Percentiles rank a stretch among this genome's conserved stretches.
Evolutionary conservation across 352 stramenopile genomes (phyloP).

Genomic region (Phytophthora fragariae): DNA sequence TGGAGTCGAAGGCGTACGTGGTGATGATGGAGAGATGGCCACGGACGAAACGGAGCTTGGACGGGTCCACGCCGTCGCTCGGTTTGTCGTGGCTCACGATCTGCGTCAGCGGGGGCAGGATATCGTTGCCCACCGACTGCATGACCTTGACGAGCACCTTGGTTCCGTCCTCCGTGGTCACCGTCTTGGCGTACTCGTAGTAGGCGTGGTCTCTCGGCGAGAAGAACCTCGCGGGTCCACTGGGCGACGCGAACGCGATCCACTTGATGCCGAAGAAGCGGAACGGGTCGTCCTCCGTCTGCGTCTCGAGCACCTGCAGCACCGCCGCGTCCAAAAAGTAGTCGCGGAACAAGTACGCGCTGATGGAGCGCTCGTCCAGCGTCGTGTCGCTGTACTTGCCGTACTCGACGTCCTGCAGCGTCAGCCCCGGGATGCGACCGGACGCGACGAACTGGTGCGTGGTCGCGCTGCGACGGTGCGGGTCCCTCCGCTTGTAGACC

Average conservation of each 20-base stretch:
- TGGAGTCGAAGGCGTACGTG: constrained; percentile 69
- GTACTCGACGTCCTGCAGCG: constrained; percentile 73
- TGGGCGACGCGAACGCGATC: constrained; percentile 58
- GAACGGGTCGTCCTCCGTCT: constrained; percentile 70
- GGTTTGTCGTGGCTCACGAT: constrained; percentile 38
- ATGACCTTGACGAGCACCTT: constrained; percentile 73
- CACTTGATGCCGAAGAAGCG: constrained; percentile 85
- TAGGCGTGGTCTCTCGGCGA: constrained; percentile 67
- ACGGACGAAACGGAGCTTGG: constrained; percentile 63
- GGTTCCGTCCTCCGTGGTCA: constrained; percentile 47
- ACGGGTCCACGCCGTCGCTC: constrained; percentile 41
- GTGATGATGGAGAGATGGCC: constrained; percentile 61
- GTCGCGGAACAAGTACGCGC: constrained; percentile 65
- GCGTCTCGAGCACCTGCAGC: constrained; percentile 65
- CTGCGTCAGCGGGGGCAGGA: constrained; percentile 46
- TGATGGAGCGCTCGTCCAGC: constrained; percentile 65
- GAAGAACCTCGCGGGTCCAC: constrained; percentile 54
- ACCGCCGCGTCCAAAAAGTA: constrained; percentile 77
- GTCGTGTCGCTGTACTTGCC: constrained; percentile 78
- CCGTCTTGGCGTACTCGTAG: constrained; percentile 68
- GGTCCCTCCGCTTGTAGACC: constrained; percentile 54
- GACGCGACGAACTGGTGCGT: constrained; percentile 60
- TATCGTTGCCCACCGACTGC: constrained; percentile 59
- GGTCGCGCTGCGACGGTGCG: constrained; percentile 23
- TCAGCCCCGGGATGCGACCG: constrained; percentile 62